Evolutionary conservation across 306 rosid species (phyloP), one percentile per base, ranked within the genome.

Genomic region (Datisca glomerata): DNA sequence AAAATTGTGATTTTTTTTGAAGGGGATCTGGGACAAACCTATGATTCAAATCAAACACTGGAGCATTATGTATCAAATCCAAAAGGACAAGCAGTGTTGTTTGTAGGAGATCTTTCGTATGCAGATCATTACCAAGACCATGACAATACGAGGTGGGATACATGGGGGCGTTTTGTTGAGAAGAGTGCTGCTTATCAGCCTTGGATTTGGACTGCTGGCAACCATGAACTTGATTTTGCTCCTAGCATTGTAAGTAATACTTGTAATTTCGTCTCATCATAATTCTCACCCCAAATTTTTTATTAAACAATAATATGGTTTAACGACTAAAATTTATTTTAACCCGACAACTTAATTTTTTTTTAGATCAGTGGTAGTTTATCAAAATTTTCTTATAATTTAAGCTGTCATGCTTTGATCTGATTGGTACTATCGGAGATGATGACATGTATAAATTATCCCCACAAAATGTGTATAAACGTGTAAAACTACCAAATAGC

Each of bases 141-240:
- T 31, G 49, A 43, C 40, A 53, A 51, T 10, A 41, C 27, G 16
- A 53, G 45, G 12, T 53, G 59, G 59, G 49, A 53, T 29, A 31
- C 59, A 11, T 53, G 48, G 41, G 59, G 49, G 25, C 49, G 59
- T 35, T 53, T 53, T 10, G 49, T 41, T 8, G 59, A 53, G 59
- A 53, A 53, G 31, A 28, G 41, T 21, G 22, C 49, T 41, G 59
- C 59, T 4, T 53, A 41, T 31, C 59, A 53, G 17, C 50, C 59
- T 2, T 53, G 59, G 59, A 53, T 53, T 42, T 53, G 49, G 59
- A 42, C 67, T 38, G 74, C 67, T 16, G 79, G 79, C 3, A 72
- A 72, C 47, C 79, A 72, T 40, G 79, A 72, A 37, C 24, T 54
- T 25, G 79, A 72, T 63, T 60, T 53, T 51, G 70, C 70, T 46